Percentiles rank a stretch among this genome's conserved stretches.
Conservation (phyloP, 2,329 filamentous ascomycete genomes). For the Paecilomyces variotii region DNA sequence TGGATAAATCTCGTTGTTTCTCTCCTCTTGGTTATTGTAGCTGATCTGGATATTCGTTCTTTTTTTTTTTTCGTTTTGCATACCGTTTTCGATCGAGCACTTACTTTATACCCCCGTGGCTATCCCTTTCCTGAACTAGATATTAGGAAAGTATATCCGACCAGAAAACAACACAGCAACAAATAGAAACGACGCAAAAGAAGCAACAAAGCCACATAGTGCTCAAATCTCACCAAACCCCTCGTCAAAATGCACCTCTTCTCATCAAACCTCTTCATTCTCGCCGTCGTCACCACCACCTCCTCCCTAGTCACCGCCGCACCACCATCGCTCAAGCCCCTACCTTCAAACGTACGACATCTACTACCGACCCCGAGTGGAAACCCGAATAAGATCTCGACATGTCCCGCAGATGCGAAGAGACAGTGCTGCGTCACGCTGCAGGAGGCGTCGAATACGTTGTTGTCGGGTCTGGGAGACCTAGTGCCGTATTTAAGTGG, state of each 20-base stretch:
- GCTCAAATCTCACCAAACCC: no score
- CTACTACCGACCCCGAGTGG: not conserved
- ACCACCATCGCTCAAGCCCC: not conserved
- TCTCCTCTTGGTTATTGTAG: not conserved
- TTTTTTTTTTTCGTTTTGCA: not conserved
- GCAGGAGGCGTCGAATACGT: not conserved
- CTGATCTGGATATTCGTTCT: not conserved
- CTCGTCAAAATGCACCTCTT: constrained; percentile 2
- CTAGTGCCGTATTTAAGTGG: not conserved
- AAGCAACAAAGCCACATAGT: no score
- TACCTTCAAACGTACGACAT: not conserved
- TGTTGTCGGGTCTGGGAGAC: not conserved
- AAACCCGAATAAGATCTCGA: not conserved
- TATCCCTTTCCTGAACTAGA: not conserved
- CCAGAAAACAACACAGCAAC: no score
- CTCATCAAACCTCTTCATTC: constrained; percentile 2
- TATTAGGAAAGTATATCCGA: not conserved
- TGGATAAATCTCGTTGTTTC: not conserved
- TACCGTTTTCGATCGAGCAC: not conserved
- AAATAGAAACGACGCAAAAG: no score
- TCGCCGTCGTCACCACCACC: not conserved
- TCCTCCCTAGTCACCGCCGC: constrained; percentile 1
- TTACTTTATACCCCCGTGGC: not conserved
- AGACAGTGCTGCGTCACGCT: not conserved
- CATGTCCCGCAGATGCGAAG: not conserved